Evolutionary conservation across 441 rosid species (phyloP), one percentile per base, ranked within the genome.

Genomic region (Eutrema salsugineum): DNA sequence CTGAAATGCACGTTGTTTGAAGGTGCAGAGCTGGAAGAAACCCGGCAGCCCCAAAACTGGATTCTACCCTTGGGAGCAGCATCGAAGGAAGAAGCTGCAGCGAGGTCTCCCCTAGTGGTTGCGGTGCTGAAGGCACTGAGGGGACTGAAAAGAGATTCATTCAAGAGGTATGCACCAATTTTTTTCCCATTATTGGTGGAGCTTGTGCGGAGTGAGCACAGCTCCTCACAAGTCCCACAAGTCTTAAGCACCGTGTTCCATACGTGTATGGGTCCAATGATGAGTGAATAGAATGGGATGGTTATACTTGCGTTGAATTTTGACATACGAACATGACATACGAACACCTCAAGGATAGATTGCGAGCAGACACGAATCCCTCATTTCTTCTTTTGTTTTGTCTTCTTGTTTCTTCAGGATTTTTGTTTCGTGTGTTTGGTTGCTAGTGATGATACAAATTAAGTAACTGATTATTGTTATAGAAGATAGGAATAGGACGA

Each of bases 101-200:
- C 92, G 10, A 86, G 99, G 70, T 89, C 96, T 11, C 60, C 92
- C 5, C 76, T 95, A 73, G 82, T 87, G 5, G 83, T 91, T 43
- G 80, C 89, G 7, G 93, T 96, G 3, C 66, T 95, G 81, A 77
- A 80, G 77, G 73, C 77, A 17, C 54, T 93, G 71, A 82, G 80
- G 55, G 82, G 81, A 51, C 75, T 94, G 74, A 86, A 83, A 39
- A 73, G 81, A 64, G 86, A 83, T 43, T 79, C 87, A 6, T 92
- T 89, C 66, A 81, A 71, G 80, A 88, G 81, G 81, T 80, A 84
- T 33, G 79, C 82, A 10, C 72, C 84, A 1, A 81, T 49, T 55
- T 79, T 88, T 61, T 95, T 91, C 72, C 99, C 89, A 7, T 74
- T 87, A 84, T 81, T 94, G 88, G 91, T 91, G 56, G 92, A 91